These are phyloP conservation scores for Samsoniella hepiali DNA, from an alignment of 2,329 filamentous ascomycete species.

Conservation along the genomic window DNA sequence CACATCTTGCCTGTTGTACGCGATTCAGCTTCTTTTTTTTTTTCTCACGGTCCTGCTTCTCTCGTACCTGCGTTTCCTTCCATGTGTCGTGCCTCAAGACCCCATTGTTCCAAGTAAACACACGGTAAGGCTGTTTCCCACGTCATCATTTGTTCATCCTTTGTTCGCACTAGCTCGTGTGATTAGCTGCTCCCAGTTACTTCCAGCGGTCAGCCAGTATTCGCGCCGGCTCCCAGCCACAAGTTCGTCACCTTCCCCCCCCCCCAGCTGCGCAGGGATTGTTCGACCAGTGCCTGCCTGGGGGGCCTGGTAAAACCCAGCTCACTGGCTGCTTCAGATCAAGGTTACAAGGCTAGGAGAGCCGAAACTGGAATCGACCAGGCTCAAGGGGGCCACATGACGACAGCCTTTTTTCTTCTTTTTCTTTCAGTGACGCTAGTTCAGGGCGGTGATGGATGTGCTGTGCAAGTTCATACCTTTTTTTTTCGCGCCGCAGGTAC, in stretches of 20 bases:
- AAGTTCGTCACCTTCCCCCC: neutral
- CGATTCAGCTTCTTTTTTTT: no score
- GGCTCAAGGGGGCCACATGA: neutral
- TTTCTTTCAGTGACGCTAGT: neutral
- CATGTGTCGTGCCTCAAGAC: no score
- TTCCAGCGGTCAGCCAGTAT: neutral
- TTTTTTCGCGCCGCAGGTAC: neutral
- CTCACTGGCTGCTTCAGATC: constrained; percentile 6
- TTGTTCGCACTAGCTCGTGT: neutral
- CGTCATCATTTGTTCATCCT: neutral
- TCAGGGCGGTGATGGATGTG: neutral
- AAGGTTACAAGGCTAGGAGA: neutral
- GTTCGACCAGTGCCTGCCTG: neutral
- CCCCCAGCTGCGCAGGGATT: neutral
- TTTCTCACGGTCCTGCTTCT: no score
- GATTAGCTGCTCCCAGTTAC: neutral
- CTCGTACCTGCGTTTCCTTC: no score
- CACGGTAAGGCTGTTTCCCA: neutral
- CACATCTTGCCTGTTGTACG: neutral
- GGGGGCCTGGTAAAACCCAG: neutral
- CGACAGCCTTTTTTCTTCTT: neutral
- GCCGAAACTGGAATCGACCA: neutral
- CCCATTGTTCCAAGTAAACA: neutral
- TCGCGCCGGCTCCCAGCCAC: neutral
- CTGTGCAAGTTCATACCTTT: neutral